Percentiles rank a stretch among this genome's conserved stretches.
These are phyloP conservation scores for Calonectria pseudoreteaudii DNA, from an alignment of 2,329 filamentous ascomycete species.

Conservation along the genomic window DNA sequence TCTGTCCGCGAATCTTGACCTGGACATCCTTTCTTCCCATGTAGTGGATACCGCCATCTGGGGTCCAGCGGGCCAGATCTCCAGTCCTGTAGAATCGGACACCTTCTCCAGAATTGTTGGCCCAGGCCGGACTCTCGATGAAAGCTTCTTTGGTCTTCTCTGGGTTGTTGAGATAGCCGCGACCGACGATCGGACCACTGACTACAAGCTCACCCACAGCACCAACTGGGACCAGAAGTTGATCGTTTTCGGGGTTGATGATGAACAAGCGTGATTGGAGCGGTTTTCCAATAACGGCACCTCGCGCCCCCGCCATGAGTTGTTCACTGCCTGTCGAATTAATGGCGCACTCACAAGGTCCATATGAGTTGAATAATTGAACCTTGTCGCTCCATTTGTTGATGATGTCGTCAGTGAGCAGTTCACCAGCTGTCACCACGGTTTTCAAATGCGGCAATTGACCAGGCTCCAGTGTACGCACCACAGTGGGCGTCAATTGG, in stretches of 20 bases:
- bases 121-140: neutral
- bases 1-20: neutral
- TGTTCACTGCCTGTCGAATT: neutral
- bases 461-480: neutral
- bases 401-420: neutral
- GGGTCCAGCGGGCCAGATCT: neutral
- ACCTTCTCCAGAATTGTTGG: neutral
- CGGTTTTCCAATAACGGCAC: neutral
- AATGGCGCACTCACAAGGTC: neutral
- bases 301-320: neutral
- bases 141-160: neutral
- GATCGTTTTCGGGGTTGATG: neutral
- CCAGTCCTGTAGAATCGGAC: neutral
- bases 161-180: neutral
- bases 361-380: neutral
- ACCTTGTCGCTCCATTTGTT: neutral
- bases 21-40: neutral
- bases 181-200: neutral
- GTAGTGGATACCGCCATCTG: neutral
- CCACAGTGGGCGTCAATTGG: neutral
- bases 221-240: neutral
- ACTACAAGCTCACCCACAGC: neutral
- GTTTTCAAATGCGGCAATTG: neutral
- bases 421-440: neutral
- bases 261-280: neutral